phyloP scores from a whole-genome alignment of 2,329 filamentous ascomycete genomes.

The Cucurbitaria berberidis region DNA sequence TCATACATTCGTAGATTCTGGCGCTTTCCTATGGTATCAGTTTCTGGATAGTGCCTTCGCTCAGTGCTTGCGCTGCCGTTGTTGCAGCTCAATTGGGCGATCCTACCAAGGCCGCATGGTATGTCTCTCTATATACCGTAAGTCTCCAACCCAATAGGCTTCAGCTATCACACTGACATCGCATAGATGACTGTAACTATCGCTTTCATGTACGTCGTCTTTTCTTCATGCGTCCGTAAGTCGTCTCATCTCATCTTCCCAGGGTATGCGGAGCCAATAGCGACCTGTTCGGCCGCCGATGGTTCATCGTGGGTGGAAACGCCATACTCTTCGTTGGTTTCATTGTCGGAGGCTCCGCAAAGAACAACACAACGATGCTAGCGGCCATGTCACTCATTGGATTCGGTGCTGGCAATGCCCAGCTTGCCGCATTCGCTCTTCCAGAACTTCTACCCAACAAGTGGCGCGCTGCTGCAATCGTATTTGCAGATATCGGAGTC shows the following conservation, averaged over 20 bases:
- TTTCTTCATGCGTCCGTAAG: neutral
- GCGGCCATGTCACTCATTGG: conserved; percentile 52
- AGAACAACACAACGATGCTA: conserved; percentile 49
- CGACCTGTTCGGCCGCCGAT: conserved; percentile 56
- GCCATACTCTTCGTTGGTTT: conserved; percentile 49
- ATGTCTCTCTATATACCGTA: conserved; percentile 45
- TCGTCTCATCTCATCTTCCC: neutral
- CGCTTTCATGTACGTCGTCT: conserved; percentile 44
- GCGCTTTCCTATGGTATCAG: conserved; percentile 48
- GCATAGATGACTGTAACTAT: conserved; percentile 49
- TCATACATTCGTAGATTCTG: conserved; percentile 33
- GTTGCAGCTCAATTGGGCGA: conserved; percentile 48
- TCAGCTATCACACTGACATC: neutral
- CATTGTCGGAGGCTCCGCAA: conserved; percentile 47
- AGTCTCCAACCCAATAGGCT: neutral
- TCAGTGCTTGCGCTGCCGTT: conserved; percentile 38
- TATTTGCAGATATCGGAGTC: conserved; percentile 37
- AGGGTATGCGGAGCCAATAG: conserved; percentile 50
- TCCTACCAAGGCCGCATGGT: conserved; percentile 42
- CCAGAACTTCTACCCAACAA: conserved; percentile 59
- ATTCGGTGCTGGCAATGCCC: conserved; percentile 40
- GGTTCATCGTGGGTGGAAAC: conserved; percentile 55
- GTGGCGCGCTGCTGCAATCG: conserved; percentile 41
- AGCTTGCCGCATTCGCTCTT: conserved; percentile 53
- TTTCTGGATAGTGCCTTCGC: conserved; percentile 49